These are phyloP conservation scores for Eucalyptus regnans DNA, from an alignment of 345 rosid species.

Conservation along the genomic window DNA sequence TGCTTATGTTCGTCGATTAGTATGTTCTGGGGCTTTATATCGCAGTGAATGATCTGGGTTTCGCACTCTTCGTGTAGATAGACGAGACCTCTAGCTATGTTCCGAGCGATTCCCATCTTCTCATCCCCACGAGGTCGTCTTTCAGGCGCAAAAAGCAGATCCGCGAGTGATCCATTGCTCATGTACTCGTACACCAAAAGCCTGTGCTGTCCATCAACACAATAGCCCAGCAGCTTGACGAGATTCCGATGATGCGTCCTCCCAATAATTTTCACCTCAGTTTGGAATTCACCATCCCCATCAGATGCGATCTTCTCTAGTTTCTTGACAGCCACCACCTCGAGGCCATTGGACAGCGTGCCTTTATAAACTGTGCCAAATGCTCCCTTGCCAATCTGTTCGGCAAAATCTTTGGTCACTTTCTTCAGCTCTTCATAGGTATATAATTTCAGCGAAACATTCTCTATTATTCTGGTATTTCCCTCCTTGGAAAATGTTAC, in stretches of 20 bases:
- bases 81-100: constrained; percentile 6
- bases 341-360: background rate
- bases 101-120: constrained; percentile 1
- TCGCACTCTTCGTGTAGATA: constrained; percentile 11
- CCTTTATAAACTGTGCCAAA: constrained; percentile 13
- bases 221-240: constrained; percentile 5
- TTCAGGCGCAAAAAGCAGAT: background rate
- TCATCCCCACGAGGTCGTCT: background rate
- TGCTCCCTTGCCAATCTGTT: constrained; percentile 11
- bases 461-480: background rate
- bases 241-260: constrained; percentile 14
- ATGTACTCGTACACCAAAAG: constrained; percentile 16
- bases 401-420: constrained; percentile 4
- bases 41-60: constrained; percentile 14
- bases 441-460: background rate
- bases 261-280: constrained; percentile 6
- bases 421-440: background rate
- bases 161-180: constrained; percentile 12
- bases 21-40: constrained; percentile 14
- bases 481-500: background rate
- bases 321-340: constrained; percentile 8
- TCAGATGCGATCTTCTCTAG: background rate
- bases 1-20: background rate
- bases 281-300: constrained; percentile 8
- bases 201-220: constrained; percentile 1